Percentiles rank a stretch among this genome's conserved stretches.
These are phyloP conservation scores for Collybia mongolica DNA, from an alignment of 768 basidiomycete genomes.

Conservation along the genomic window DNA sequence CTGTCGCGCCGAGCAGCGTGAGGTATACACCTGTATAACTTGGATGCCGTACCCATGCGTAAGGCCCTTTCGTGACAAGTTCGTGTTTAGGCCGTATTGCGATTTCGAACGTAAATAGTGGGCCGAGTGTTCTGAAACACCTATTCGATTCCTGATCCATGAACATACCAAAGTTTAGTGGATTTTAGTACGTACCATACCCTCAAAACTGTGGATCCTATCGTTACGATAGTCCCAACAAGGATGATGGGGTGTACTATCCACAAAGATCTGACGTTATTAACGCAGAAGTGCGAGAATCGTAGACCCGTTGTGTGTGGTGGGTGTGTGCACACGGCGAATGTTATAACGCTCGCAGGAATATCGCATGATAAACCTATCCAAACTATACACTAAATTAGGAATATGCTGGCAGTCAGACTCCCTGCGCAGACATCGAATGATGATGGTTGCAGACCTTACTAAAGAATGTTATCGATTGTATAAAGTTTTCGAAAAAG, in stretches of 20 bases:
- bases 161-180: not conserved
- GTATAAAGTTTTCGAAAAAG: constrained; percentile 34
- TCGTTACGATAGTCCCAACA: constrained; percentile 22
- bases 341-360: constrained; percentile 2
- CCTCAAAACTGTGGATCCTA: constrained; percentile 25
- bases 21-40: constrained; percentile 41
- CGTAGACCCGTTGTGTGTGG: not conserved
- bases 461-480: constrained; percentile 34
- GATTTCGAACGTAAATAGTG: constrained; percentile 44
- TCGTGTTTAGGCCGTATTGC: constrained; percentile 37
- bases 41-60: constrained; percentile 43
- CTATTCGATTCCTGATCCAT: constrained; percentile 14
- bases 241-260: constrained; percentile 19
- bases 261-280: constrained; percentile 9
- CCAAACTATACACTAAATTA: constrained; percentile 27
- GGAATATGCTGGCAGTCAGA: not conserved
- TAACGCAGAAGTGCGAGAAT: not conserved
- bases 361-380: constrained; percentile 20
- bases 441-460: constrained; percentile 22
- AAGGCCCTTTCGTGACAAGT: constrained; percentile 41
- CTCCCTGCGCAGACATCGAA: not conserved
- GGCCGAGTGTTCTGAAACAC: constrained; percentile 38
- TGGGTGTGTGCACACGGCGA: constrained; percentile 1
- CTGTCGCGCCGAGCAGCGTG: constrained; percentile 31
- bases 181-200: constrained; percentile 23